A percentile compares a stretch with the other conserved stretches of the same genome.
Evolutionary conservation across 495 filamentous ascomycete genomes (phyloP).

Genomic region (Amniculicola lignicola): DNA sequence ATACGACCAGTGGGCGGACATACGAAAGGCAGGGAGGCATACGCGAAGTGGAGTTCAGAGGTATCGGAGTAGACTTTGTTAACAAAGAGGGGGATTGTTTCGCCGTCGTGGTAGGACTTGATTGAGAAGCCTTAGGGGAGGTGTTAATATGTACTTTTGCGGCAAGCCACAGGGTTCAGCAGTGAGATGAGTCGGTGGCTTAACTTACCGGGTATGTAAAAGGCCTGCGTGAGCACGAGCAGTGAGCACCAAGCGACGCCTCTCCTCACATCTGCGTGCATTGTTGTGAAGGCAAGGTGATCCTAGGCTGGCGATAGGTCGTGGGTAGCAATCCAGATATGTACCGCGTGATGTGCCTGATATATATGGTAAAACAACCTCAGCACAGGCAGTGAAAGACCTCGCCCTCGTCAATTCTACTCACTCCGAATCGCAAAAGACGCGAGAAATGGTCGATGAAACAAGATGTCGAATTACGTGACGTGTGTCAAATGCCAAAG

Average conservation of each 20-base stretch:
- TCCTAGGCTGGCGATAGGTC: too few species aligned
- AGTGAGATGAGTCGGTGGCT: not conserved
- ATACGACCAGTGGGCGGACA: slow-evolving; percentile 73
- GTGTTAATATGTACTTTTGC: not conserved
- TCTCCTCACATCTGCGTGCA: slow-evolving; percentile 29
- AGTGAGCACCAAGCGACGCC: slow-evolving; percentile 18
- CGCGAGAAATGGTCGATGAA: too few species aligned
- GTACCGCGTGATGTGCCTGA: too few species aligned
- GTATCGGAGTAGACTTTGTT: slow-evolving; percentile 96
- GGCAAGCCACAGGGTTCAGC: not conserved
- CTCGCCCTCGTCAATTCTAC: too few species aligned
- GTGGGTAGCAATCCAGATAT: too few species aligned
- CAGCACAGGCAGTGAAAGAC: too few species aligned
- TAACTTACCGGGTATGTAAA: slow-evolving; percentile 32
- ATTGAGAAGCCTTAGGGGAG: slow-evolving; percentile 52
- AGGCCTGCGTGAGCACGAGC: slow-evolving; percentile 19
- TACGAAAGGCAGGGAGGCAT: slow-evolving; percentile 88
- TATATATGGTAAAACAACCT: too few species aligned
- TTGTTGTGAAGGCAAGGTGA: too few species aligned
- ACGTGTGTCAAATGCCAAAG: too few species aligned
- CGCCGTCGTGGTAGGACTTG: slow-evolving; percentile 74
- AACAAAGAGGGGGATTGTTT: slow-evolving; percentile 81
- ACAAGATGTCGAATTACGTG: too few species aligned
- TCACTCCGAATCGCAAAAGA: too few species aligned
- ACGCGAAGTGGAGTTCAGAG: slow-evolving; percentile 89